Conservation (phyloP, 345 rosid species). For the Erysimum cheiranthoides region DNA sequence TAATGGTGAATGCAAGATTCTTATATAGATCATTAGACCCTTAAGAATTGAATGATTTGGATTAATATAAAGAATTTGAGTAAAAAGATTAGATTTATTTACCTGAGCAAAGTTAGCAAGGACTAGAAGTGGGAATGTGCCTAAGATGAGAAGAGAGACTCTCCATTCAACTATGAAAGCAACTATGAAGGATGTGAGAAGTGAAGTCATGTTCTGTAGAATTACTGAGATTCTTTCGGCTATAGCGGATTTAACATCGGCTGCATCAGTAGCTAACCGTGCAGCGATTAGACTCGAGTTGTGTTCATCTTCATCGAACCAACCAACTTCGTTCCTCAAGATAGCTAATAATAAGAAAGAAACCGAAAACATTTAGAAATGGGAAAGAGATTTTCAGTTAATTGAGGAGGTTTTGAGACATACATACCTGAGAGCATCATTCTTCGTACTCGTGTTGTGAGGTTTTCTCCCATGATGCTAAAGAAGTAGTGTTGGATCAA, state of each 20-base stretch:
- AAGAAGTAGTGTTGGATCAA: conserved; percentile 99
- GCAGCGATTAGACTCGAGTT: conserved; percentile 95
- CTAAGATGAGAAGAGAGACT: conserved; percentile 95
- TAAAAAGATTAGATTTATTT: conserved; percentile 25
- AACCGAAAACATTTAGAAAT: conserved; percentile 7
- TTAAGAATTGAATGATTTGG: neutral
- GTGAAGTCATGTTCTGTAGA: conserved; percentile 98
- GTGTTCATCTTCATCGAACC: conserved; percentile 99
- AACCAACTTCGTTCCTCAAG: conserved; percentile 96
- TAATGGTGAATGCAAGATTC: conserved; percentile 56
- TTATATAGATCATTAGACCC: conserved; percentile 26
- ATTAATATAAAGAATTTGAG: neutral
- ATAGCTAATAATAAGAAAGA: conserved; percentile 67
- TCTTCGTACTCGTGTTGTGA: conserved; percentile 94
- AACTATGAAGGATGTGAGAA: conserved; percentile 95
- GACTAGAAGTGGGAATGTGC: conserved; percentile 93
- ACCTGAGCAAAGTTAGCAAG: conserved; percentile 99
- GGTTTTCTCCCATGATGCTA: conserved; percentile 99
- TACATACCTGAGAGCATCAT: conserved; percentile 97
- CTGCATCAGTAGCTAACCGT: conserved; percentile 88
- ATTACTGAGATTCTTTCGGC: conserved; percentile 98
- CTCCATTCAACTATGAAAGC: conserved; percentile 99
- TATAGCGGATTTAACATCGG: conserved; percentile 94
- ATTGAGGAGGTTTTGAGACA: neutral
- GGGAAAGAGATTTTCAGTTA: neutral